These are phyloP conservation scores for Ensete glaucum DNA, from an alignment of 176 grass and related monocot species.

Conservation along the genomic window DNA sequence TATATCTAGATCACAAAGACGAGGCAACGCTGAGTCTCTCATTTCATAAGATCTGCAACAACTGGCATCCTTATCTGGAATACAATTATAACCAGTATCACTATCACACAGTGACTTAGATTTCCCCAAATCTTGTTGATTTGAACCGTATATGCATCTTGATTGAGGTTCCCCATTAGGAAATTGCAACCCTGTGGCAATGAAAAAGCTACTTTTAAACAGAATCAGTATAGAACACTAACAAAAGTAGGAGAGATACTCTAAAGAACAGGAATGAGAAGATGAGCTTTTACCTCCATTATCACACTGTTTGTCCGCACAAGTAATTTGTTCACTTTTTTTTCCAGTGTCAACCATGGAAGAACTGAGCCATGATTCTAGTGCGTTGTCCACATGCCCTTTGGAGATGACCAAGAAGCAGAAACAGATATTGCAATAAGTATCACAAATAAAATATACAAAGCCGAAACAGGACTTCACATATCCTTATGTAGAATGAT, in stretches of 20 bases:
- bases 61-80: conserved; percentile 16
- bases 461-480: not conserved
- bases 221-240: not conserved
- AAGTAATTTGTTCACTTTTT: conserved; percentile 19
- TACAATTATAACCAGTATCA: conserved; percentile 11
- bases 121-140: conserved; percentile 12
- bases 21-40: conserved; percentile 39
- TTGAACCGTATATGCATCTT: conserved; percentile 14
- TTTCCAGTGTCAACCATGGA: conserved; percentile 37
- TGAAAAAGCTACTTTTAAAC: not conserved
- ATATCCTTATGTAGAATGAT: not conserved
- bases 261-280: not conserved
- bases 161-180: not conserved
- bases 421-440: not conserved
- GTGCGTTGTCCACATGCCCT: conserved; percentile 51
- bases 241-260: not conserved
- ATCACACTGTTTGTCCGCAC: conserved; percentile 24
- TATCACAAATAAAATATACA: not conserved
- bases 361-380: conserved; percentile 66
- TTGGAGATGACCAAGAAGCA: conserved; percentile 26
- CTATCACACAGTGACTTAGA: conserved; percentile 15
- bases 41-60: conserved; percentile 38
- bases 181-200: not conserved
- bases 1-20: conserved; percentile 61
- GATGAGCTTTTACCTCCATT: conserved; percentile 38